phyloP scores from a whole-genome alignment of 2,329 filamentous ascomycete species.

The Aspergillus fischeri region DNA sequence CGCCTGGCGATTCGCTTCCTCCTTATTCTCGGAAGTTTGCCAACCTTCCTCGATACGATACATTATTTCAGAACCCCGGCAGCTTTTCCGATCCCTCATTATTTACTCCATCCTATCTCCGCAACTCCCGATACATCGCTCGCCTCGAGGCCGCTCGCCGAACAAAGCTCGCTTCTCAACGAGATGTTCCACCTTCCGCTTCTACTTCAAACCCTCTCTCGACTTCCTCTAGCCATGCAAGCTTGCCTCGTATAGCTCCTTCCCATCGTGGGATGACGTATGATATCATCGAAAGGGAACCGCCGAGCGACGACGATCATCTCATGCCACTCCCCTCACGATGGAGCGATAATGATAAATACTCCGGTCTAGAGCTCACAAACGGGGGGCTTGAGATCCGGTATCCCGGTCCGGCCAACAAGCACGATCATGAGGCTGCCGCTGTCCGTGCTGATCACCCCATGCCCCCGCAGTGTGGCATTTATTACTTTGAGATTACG shows the following conservation, averaged over 20 bases:
- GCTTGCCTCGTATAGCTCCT: slow-evolving; percentile 56
- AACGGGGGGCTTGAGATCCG: slow-evolving; percentile 69
- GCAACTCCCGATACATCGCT: slow-evolving; percentile 71
- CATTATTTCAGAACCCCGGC: slow-evolving; percentile 21
- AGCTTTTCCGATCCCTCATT: slow-evolving; percentile 23
- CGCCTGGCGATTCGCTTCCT: slow-evolving; percentile 38
- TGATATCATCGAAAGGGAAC: slow-evolving; percentile 75
- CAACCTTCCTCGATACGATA: slow-evolving; percentile 27
- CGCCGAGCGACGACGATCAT: slow-evolving; percentile 56
- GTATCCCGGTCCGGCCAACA: slow-evolving; percentile 54
- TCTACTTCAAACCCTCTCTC: slow-evolving; percentile 44
- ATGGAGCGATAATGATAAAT: slow-evolving; percentile 80
- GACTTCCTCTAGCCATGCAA: slow-evolving; percentile 55
- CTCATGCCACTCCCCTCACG: slow-evolving; percentile 69
- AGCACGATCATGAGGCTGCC: slow-evolving; percentile 69
- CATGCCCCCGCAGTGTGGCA: slow-evolving; percentile 84
- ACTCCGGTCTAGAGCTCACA: slow-evolving; percentile 66
- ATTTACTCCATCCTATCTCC: slow-evolving; percentile 81
- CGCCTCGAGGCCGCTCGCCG: slow-evolving; percentile 68
- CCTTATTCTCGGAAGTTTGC: slow-evolving; percentile 48
- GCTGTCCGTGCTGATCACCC: slow-evolving; percentile 77
- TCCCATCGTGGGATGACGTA: slow-evolving; percentile 75
- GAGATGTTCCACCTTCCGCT: slow-evolving; percentile 47
- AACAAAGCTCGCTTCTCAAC: slow-evolving; percentile 52
- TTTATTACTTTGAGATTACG: slow-evolving; percentile 87